Evolutionary conservation across 75 land plant species (phyloP).

Genomic region (Pinus tabuliformis): DNA sequence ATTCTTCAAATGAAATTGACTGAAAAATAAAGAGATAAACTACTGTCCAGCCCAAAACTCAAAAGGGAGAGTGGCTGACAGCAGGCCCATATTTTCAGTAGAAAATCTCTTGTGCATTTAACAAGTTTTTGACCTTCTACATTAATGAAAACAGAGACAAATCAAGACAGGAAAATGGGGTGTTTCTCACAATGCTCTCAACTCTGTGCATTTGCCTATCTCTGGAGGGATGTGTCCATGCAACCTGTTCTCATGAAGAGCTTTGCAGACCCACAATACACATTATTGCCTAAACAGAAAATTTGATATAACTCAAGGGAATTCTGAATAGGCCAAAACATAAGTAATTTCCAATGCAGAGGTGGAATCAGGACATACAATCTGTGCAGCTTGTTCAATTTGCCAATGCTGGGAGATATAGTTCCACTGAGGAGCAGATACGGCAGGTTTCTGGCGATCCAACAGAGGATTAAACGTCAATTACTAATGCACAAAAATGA

Average conservation of each 20-base stretch:
- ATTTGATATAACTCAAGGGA: not conserved
- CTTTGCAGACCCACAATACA: constrained; percentile 34
- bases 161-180: not conserved
- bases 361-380: constrained; percentile 43
- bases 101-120: not conserved
- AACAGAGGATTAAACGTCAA: not conserved
- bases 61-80: not conserved
- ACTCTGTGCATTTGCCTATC: constrained; percentile 61
- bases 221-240: constrained; percentile 81
- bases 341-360: constrained; percentile 5
- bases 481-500: not conserved
- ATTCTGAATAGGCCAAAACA: not conserved
- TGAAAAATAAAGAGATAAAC: not conserved
- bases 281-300: not conserved
- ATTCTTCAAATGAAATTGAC: not conserved
- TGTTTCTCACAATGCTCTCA: constrained; percentile 75
- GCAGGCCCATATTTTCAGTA: not conserved
- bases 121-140: not conserved
- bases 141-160: constrained; percentile 1
- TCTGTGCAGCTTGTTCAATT: constrained; percentile 63
- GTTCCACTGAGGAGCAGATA: constrained; percentile 70
- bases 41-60: not conserved
- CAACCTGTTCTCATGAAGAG: constrained; percentile 79
- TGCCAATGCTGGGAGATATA: constrained; percentile 81
- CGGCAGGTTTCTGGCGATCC: constrained; percentile 61